These are phyloP conservation scores for Aspergillus kassunensis DNA, from an alignment of 495 filamentous ascomycete species.

Conservation along the genomic window DNA sequence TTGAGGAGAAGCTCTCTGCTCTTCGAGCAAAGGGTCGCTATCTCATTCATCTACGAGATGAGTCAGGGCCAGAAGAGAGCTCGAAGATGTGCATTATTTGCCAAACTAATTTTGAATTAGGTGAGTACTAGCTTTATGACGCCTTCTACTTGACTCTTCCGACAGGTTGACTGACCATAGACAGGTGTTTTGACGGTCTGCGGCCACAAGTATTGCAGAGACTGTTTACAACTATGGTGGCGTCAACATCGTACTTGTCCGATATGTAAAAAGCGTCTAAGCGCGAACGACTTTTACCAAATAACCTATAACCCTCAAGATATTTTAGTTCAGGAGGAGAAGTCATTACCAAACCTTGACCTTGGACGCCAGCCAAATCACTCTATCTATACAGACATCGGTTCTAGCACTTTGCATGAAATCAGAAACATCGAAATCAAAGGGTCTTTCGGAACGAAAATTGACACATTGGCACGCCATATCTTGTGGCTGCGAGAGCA, in stretches of 20 bases:
- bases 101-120: conserved; percentile 63
- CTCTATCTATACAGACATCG: conserved; percentile 75
- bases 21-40: conserved; percentile 70
- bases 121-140: conserved; percentile 34
- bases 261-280: conserved; percentile 68
- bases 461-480: conserved; percentile 78
- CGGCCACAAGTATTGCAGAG: conserved; percentile 85
- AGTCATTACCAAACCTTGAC: conserved; percentile 24
- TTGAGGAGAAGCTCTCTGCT: conserved; percentile 52
- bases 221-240: conserved; percentile 78
- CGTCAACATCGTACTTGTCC: conserved; percentile 62
- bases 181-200: conserved; percentile 74
- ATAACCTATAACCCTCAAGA: conserved; percentile 79
- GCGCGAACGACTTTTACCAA: conserved; percentile 63
- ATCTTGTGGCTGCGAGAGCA: conserved; percentile 77
- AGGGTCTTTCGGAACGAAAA: conserved; percentile 79
- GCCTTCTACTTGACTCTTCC: neutral
- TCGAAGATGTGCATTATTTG: conserved; percentile 77
- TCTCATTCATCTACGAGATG: conserved; percentile 56
- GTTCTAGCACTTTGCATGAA: conserved; percentile 61
- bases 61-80: conserved; percentile 51
- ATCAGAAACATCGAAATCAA: conserved; percentile 80
- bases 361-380: conserved; percentile 30
- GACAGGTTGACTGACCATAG: conserved; percentile 8
- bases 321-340: conserved; percentile 66